These are phyloP conservation scores for Toxicodendron radicans DNA, from an alignment of 345 rosid species.

Conservation along the genomic window DNA sequence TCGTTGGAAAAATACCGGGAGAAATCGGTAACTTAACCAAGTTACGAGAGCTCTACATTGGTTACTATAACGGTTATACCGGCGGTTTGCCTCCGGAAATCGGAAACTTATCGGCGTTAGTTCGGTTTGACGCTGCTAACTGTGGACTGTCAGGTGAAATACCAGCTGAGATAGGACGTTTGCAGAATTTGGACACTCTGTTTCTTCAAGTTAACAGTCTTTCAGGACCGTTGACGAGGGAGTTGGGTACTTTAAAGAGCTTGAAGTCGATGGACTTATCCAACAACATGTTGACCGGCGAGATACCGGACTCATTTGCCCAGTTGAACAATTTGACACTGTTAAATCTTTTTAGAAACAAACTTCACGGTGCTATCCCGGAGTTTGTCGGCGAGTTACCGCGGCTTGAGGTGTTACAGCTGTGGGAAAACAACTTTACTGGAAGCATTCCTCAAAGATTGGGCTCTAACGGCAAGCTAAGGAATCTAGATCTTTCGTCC, in stretches of 20 bases:
- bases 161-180: constrained; percentile 59
- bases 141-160: constrained; percentile 66
- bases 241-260: constrained; percentile 63
- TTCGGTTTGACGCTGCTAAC: constrained; percentile 68
- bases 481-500: constrained; percentile 69
- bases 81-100: constrained; percentile 73
- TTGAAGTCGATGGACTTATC: constrained; percentile 86
- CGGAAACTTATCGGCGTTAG: constrained; percentile 66
- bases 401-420: constrained; percentile 72
- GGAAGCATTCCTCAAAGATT: constrained; percentile 64
- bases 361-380: constrained; percentile 77
- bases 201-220: constrained; percentile 82
- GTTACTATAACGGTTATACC: constrained; percentile 69
- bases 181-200: constrained; percentile 77
- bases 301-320: constrained; percentile 60
- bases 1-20: constrained; percentile 65
- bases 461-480: constrained; percentile 64
- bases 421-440: constrained; percentile 93
- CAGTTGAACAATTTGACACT: constrained; percentile 68
- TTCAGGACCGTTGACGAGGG: constrained; percentile 57
- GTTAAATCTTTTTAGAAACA: constrained; percentile 78
- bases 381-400: constrained; percentile 77
- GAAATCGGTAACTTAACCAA: constrained; percentile 70
- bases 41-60: constrained; percentile 73
- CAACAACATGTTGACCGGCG: constrained; percentile 75